Conservation (phyloP, 306 rosid genomes). For the Cyamopsis tetragonoloba region DNA sequence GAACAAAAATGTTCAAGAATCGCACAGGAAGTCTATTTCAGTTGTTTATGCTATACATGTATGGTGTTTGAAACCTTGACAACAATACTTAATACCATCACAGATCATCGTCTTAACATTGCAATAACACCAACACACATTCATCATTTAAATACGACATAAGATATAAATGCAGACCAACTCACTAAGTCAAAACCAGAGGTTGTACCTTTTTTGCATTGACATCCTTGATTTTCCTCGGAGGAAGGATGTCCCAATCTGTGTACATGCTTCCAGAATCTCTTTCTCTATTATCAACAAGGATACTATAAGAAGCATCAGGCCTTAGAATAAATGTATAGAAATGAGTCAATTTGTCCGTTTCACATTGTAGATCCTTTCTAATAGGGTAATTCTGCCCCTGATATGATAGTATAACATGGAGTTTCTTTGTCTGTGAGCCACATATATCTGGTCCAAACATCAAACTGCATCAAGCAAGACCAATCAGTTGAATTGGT, state of each 20-base stretch:
- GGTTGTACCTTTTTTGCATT: slow-evolving; percentile 54
- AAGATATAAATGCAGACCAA: neutral
- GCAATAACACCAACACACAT: neutral
- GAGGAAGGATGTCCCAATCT: slow-evolving; percentile 99
- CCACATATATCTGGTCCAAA: slow-evolving; percentile 97
- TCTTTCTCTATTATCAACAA: slow-evolving; percentile 86
- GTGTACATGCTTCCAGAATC: slow-evolving; percentile 94
- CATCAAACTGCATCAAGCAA: slow-evolving; percentile 67
- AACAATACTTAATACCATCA: neutral
- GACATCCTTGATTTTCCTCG: slow-evolving; percentile 81
- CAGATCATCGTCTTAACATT: neutral
- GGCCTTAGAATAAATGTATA: slow-evolving; percentile 90
- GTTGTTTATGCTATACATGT: neutral
- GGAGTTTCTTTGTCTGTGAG: slow-evolving; percentile 88
- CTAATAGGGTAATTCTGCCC: slow-evolving; percentile 94
- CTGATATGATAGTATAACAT: slow-evolving; percentile 83
- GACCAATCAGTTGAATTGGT: slow-evolving; percentile 14
- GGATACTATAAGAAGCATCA: slow-evolving; percentile 83
- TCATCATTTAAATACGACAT: neutral
- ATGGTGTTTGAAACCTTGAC: neutral
- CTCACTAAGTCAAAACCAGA: neutral
- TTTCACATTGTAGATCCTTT: slow-evolving; percentile 91
- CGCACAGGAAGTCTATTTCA: neutral
- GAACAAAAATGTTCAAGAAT: slow-evolving; percentile 17
- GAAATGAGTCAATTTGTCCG: slow-evolving; percentile 95